Base-by-base conservation (phyloP, 768 basidiomycete species). In the Phlebiopsis gigantea region DNA sequence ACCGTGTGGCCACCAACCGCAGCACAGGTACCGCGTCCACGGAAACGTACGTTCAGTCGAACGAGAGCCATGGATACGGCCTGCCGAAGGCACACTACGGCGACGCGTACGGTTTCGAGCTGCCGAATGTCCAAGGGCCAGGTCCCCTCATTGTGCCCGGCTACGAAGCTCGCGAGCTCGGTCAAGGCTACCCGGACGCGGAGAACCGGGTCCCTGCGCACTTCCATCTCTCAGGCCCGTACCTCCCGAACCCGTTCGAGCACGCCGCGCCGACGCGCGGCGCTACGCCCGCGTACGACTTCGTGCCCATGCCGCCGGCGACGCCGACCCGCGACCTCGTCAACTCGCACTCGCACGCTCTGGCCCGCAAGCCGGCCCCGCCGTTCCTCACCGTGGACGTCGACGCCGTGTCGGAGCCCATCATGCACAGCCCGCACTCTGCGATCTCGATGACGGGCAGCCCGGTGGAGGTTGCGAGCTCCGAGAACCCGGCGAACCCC, bases 301-400 rank as follows among this genome's bases (percentile, higher is more conserved):
- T 28, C n/a, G 29, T n/a, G 22, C 46, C 10, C 41, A 9, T 31
- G 29, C 49, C 26, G 21, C 39, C 15, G 44, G 43, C 41, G 5
- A n/a, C 50, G 4, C 50, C 50, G 1, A 34, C 31, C 7, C 50
- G 29, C 21, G 50, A 30, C 4, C 21, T 17, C 30, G 47, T 26
- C 28, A 25, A 26, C n/a, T 14, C 26, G 22, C 15, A 30, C 55
- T 42, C 47, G 46, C 49, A 15, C 43, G 55, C 30, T 53, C 57
- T 21, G 49, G 59, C 9, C 57, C 65, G 63, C 60, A 66, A 63
- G 61, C 61, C 59, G 17, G 28, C 47, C 9, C 65, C 65, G 26
- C 58, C 60, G 24, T 50, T 61, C 56, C 51, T 50, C 50, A 47
- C 54, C 46, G 26, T 42, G 51, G 30, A 63, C 57, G 57, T 61